phyloP scores from a whole-genome alignment of 345 rosid species.

The Syzygium jambos region DNA sequence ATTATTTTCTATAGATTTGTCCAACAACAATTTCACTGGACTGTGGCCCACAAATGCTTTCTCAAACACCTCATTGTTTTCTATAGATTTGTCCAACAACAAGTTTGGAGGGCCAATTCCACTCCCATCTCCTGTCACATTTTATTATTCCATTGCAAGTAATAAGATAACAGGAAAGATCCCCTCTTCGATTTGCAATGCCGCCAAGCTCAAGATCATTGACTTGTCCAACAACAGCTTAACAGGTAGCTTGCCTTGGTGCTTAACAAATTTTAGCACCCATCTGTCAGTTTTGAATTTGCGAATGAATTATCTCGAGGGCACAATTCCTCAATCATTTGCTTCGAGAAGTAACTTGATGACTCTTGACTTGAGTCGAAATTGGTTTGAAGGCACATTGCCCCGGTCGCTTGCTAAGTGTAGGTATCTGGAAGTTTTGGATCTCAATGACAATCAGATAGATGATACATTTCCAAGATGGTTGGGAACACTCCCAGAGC shows the following conservation, averaged over 20 bases:
- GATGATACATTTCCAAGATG: not conserved
- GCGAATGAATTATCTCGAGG: not conserved
- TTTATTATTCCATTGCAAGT: not conserved
- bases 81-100: constrained; percentile 1
- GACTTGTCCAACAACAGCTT: not conserved
- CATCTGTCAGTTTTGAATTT: not conserved
- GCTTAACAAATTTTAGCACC: not conserved
- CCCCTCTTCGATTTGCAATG: not conserved
- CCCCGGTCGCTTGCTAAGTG: constrained; percentile 1
- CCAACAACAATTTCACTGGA: not conserved
- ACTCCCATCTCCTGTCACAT: not conserved
- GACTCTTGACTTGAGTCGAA: not conserved
- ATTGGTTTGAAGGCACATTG: not conserved
- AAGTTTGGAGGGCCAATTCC: not conserved
- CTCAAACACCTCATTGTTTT: fast-evolving
- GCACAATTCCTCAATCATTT: not conserved
- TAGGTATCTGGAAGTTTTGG: not conserved
- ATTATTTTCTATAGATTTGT: not conserved
- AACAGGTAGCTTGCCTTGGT: fast-evolving
- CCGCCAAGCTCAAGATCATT: fast-evolving
- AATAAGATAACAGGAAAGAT: not conserved
- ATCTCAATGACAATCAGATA: too few relatives aligned
- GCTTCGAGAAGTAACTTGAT: not conserved
- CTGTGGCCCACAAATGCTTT: fast-evolving
- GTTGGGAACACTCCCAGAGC: not conserved